Evolutionary conservation across 2,329 filamentous ascomycete genomes (phyloP), one percentile per base, ranked within the genome.

Genomic region (Neophaeococcomyces mojaviensis): DNA sequence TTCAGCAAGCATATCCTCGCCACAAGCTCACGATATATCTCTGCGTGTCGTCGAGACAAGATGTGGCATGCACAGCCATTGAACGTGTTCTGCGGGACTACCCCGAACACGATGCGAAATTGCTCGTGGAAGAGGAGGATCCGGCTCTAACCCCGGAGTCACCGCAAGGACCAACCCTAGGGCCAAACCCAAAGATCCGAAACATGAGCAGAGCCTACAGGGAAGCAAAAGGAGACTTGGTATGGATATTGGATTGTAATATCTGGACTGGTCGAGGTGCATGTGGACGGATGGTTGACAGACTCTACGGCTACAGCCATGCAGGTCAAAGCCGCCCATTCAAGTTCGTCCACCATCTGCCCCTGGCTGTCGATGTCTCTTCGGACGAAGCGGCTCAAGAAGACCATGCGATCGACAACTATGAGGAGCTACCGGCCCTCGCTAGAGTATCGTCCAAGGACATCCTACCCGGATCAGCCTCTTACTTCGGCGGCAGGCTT

Each of bases 181-280:
- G 94, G 0, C 92, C 92, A 1, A 98, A 98, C 60, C 92, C 92
- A n/a, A 98, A 98, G 71, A 94, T 98, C 57, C 77, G 92, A 41
- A 98, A 98, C 63, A 87, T 97, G 73, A 96, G 89, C 62, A 79
- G 88, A 35, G 89, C 88, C 2, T 98, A 96, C 61, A 73, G 88
- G 22, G 89, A 97, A 61, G 87, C 88, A 1, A 82, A 83, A 53
- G 84, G 86, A 1, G 88, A 96, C 60, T 76, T 97, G 20, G 74
- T 98, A 18, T 98, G 92, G 92, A 82, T 96, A 41, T 77, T 94
- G 16, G 92, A 98, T 67, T 96, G 89, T 69, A 98, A 98, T 60
- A 81, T 98, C 42, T 98, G 94, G 92, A 76, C 96, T 30, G 80
- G 80, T 4, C 79, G 72, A 35, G 85, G 85, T 9, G 86, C 88